Evolutionary conservation across 1,139 yeast species (phyloP), one percentile per base, ranked within the genome.

Genomic region (Candida anutae): DNA sequence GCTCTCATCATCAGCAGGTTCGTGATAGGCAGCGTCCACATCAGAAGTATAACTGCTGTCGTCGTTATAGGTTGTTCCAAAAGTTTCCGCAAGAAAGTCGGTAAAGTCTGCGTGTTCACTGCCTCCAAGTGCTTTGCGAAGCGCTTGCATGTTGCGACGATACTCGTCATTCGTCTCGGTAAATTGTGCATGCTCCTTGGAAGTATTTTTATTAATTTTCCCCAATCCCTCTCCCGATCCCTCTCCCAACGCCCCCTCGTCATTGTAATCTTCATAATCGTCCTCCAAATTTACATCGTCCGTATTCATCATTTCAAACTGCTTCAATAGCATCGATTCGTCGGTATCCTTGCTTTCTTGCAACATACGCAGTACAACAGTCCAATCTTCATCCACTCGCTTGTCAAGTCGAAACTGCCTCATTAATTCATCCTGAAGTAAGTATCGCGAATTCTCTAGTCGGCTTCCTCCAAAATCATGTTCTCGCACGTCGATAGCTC

Each of bases 11-110:
- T 21, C 13, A 12, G 13, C 6, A 8, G 6, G 19, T 17, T 10
- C 19, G 19, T 17, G 9, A 6, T 6, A 5, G 8, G 22, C 22
- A 13, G 6, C 12, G 10, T 20, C 22, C 13, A 20, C 12, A 6
- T 22, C 24, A 21, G 13, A 6, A 9, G 6, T 9, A 20, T 43
- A 43, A 16, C 39, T 44, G 22, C 46, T 43, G 14, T 41, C 46
- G 22, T 42, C 38, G 24, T 39, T 38, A 22, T 39, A 36, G 5
- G 21, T 20, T 12, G 14, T 16, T 21, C 26, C 26, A 10, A 19
- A 13, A 5, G 28, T 27, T 22, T 36, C 36, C 6, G 29, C 18
- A 8, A 32, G 24, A 18, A 30, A 42, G 26, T 33, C 37, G 6
- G 27, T 30, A 22, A 42, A 37, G 21, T 42, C 46, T 6, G 24